These are phyloP conservation scores for Cordyceps militaris DNA, from an alignment of 2,329 filamentous ascomycete genomes.

Conservation along the genomic window DNA sequence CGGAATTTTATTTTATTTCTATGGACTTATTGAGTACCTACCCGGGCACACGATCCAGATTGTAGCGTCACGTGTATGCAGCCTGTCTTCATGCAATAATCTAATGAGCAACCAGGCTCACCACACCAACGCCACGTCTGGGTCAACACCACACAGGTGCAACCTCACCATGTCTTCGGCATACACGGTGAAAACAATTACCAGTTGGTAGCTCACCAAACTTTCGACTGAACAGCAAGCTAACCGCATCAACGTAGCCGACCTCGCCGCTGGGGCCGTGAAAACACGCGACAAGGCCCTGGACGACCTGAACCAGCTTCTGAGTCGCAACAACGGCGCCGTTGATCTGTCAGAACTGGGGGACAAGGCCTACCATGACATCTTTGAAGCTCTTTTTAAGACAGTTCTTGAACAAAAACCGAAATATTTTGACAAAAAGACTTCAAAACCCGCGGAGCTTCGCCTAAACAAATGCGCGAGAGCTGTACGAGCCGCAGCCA, in stretches of 20 bases:
- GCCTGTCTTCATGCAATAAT: too few species aligned
- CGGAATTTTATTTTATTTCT: too few species aligned
- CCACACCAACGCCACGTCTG: too few species aligned
- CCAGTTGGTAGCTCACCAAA: neutral
- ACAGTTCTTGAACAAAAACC: slow-evolving; percentile 62
- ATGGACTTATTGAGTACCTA: too few species aligned
- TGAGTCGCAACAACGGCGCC: slow-evolving; percentile 31
- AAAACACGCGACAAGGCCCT: slow-evolving; percentile 35
- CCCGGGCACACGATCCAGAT: too few species aligned
- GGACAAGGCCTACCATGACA: slow-evolving; percentile 72
- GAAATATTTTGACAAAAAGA: slow-evolving; percentile 44
- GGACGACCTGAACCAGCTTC: slow-evolving; percentile 33
- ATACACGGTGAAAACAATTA: slow-evolving; percentile 10
- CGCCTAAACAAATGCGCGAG: slow-evolving; percentile 64
- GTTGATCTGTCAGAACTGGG: slow-evolving; percentile 43
- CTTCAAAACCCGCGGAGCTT: slow-evolving; percentile 40
- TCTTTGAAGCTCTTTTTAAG: slow-evolving; percentile 75
- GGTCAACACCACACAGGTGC: neutral
- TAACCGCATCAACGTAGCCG: neutral
- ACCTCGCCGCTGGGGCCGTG: slow-evolving; percentile 1
- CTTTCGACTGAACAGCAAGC: neutral
- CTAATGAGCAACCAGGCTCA: too few species aligned
- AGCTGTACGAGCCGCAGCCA: slow-evolving; percentile 64
- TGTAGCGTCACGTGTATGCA: too few species aligned
- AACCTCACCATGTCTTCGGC: slow-evolving; percentile 6